phyloP scores from a whole-genome alignment of 2,329 filamentous ascomycete species.

The Macrophomina tecta region DNA sequence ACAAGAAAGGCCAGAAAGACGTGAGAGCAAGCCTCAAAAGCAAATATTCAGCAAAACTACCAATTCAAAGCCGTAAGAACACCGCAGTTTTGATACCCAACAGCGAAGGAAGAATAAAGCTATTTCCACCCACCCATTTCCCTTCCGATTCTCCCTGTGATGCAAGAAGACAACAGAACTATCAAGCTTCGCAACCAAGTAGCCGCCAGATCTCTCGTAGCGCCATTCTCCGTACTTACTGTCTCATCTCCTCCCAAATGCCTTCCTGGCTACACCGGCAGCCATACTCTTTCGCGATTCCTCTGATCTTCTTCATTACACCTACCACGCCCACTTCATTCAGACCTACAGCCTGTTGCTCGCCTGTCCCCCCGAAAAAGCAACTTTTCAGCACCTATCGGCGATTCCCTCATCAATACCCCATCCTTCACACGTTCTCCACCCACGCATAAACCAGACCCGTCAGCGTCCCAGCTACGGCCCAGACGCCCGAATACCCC shows the following conservation, averaged over 20 bases:
- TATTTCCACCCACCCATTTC: neutral
- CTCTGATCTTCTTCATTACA: too few relatives aligned
- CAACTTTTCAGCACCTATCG: too few relatives aligned
- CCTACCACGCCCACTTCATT: too few relatives aligned
- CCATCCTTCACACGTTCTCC: conserved; percentile 41
- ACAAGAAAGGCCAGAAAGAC: neutral
- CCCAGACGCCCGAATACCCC: conserved; percentile 78
- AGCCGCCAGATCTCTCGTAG: too few relatives aligned
- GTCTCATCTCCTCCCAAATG: too few relatives aligned
- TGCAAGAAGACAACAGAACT: neutral
- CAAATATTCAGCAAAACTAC: neutral
- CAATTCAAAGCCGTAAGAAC: neutral
- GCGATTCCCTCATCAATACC: neutral
- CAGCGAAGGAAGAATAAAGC: neutral
- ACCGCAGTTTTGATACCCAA: neutral
- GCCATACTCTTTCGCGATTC: too few relatives aligned
- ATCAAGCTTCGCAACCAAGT: neutral
- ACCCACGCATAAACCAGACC: conserved; percentile 64
- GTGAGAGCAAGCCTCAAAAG: neutral
- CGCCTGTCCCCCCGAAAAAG: too few relatives aligned
- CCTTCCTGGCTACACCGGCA: too few relatives aligned
- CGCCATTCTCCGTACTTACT: neutral
- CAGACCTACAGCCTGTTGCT: too few relatives aligned
- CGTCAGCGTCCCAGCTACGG: conserved; percentile 65
- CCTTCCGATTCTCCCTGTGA: neutral